A percentile compares a stretch with the other conserved stretches of the same genome.
Conservation (phyloP, 2,329 filamentous ascomycete genomes). For the Colletotrichum australisinense region DNA sequence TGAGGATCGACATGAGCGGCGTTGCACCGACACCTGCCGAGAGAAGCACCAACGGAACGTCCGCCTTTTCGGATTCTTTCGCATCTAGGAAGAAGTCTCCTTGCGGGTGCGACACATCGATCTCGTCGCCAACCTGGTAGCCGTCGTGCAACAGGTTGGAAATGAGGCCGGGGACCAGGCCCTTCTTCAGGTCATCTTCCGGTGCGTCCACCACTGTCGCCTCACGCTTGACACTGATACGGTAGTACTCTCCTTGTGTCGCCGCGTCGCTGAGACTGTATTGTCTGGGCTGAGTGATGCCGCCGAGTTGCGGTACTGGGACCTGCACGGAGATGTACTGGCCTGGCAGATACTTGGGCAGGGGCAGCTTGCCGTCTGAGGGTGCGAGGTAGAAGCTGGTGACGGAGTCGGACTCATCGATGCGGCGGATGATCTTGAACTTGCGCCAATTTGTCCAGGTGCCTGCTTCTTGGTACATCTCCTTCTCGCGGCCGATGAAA, state of each 20-base stretch:
- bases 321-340: slow-evolving; percentile 79
- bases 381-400: slow-evolving; percentile 79
- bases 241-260: slow-evolving; percentile 66
- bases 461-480: slow-evolving; percentile 66
- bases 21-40: slow-evolving; percentile 78
- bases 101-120: slow-evolving; percentile 66
- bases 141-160: slow-evolving; percentile 64
- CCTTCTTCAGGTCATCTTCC: slow-evolving; percentile 46
- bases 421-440: slow-evolving; percentile 69
- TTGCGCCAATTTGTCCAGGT: slow-evolving; percentile 61
- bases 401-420: slow-evolving; percentile 69
- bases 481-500: slow-evolving; percentile 73
- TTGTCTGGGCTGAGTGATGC: slow-evolving; percentile 77
- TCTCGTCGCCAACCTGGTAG: slow-evolving; percentile 61
- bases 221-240: slow-evolving; percentile 80
- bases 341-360: slow-evolving; percentile 75
- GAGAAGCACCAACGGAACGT: slow-evolving; percentile 71
- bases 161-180: slow-evolving; percentile 57
- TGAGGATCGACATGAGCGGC: slow-evolving; percentile 74
- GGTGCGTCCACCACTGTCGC: slow-evolving; percentile 41
- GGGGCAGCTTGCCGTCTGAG: slow-evolving; percentile 60
- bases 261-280: slow-evolving; percentile 76
- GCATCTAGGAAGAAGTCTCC: slow-evolving; percentile 73
- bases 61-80: slow-evolving; percentile 48
- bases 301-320: slow-evolving; percentile 66